Conservation (phyloP, 1,284 basidiomycete genomes). For the Boletus mariae region DNA sequence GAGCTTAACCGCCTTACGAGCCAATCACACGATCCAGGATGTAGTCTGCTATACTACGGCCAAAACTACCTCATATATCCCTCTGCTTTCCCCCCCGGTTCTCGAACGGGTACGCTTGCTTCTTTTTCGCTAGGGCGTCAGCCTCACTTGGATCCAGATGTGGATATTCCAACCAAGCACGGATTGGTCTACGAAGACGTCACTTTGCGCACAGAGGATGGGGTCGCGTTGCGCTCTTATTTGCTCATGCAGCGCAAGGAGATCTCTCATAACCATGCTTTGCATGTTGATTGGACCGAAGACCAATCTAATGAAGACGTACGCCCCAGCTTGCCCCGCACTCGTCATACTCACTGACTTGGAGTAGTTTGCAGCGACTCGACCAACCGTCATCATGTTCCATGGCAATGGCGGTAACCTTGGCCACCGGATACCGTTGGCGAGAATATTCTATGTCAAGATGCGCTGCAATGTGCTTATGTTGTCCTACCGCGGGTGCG, state of each 20-base stretch:
- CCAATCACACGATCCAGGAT: conserved; percentile 39
- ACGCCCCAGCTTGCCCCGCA: conserved; percentile 9
- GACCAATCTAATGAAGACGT: conserved; percentile 48
- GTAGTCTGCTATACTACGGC: conserved; percentile 78
- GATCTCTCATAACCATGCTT: conserved; percentile 27
- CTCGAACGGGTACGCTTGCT: conserved; percentile 58
- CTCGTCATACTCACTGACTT: neutral
- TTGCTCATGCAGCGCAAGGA: conserved; percentile 51
- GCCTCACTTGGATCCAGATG: conserved; percentile 43
- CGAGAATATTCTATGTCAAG: conserved; percentile 77
- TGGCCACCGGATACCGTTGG: conserved; percentile 88
- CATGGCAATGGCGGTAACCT: conserved; percentile 86
- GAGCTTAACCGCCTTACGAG: neutral
- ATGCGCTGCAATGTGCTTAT: conserved; percentile 89
- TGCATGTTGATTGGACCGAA: conserved; percentile 31
- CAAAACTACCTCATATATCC: conserved; percentile 90
- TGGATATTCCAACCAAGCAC: conserved; percentile 66
- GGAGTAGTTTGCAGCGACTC: conserved; percentile 56
- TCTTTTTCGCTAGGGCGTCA: neutral
- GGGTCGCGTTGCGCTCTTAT: conserved; percentile 57
- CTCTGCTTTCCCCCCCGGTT: conserved; percentile 80
- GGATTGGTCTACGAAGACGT: conserved; percentile 75
- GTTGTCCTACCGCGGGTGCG: conserved; percentile 83
- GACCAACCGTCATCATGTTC: conserved; percentile 87
- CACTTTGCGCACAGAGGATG: conserved; percentile 60